Percentiles rank a stretch among this genome's conserved stretches.
phyloP scores from a whole-genome alignment of 169 alveolate species.

The Pseudocohnilembus persalinus region DNA sequence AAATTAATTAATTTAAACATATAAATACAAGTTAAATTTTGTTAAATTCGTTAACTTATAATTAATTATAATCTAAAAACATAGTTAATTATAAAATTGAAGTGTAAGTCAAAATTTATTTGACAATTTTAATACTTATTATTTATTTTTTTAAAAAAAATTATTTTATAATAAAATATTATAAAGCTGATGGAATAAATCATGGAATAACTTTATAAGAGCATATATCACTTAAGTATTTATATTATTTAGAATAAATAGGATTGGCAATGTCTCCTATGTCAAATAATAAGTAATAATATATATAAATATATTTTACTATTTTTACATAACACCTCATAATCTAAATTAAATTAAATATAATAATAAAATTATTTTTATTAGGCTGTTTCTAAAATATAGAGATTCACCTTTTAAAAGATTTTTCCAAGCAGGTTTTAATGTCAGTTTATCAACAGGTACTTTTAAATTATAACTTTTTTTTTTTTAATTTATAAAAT shows the following conservation, averaged over 20 bases:
- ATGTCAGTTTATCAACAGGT: constrained; percentile 88
- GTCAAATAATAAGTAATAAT: constrained; percentile 88
- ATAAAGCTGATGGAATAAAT: constrained; percentile 87
- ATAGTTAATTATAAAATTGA: no score
- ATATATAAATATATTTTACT: no score
- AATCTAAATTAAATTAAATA: no score
- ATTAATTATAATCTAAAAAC: no score
- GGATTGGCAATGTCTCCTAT: constrained; percentile 94
- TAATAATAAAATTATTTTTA: no score
- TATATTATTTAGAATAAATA: constrained; percentile 89
- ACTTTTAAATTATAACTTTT: neutral
- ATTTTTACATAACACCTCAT: no score
- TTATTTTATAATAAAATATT: constrained; percentile 87
- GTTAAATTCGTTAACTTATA: no score
- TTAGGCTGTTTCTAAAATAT: constrained; percentile 34
- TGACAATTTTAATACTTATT: no score
- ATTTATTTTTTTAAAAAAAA: constrained; percentile 75
- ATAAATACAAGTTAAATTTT: no score
- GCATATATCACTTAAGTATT: constrained; percentile 87
- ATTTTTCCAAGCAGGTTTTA: constrained; percentile 89
- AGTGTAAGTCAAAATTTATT: no score
- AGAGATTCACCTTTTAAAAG: constrained; percentile 79
- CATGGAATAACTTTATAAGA: constrained; percentile 85
- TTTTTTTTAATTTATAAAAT: no score
- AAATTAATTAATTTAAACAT: neutral